Base-by-base conservation (phyloP, 352 stramenopile genomes). In the Halophytophthora batemanensis region DNA sequence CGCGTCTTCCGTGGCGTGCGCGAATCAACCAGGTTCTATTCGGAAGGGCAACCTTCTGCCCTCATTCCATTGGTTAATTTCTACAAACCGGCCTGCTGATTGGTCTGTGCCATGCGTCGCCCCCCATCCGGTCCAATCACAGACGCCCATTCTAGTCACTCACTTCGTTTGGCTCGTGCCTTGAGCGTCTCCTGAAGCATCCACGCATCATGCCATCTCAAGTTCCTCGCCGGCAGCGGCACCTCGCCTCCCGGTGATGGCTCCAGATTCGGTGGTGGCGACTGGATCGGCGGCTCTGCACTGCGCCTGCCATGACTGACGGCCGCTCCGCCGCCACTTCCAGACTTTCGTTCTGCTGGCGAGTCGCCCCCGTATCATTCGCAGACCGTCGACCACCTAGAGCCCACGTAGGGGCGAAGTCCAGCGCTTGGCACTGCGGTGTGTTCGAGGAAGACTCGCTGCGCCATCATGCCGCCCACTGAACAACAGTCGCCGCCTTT, bases 121-220 rank as follows among this genome's bases (percentile, higher is more conserved):
- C 29, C 31, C 53, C 36, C 45, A 56, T 18, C 36, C 13, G 29
- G 65, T 45, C 64, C 61, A 69, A 55, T 69, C 23, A 65, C 50
- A 14, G 19, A 2, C 10, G 2, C 1, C 25, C 14, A 29, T 29
- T 6, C n/a, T 46, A 35, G 40, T 31, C 40, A 18, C 4, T 18
- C 6, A 33, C 23, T 38, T 67, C 63, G 44, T n/a, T 6, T 23
- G 54, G 37, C 54, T 67, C 59, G 59, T 67, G 61, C 61, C 61
- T 65, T 13, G 35, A 22, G 22, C 29, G 54, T 42, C 48, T 64
- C 48, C 54, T 46, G 31, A 35, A 17, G 34, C 28, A 25, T 12
- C 44, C 10, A 38, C 14, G 35, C 35, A 54, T 64, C 59, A 64
- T 57, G 45, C n/a, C 45, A 60, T 64, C 45, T 44, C 48, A 11